Conservation (phyloP, 163 green algal genomes). For the Trebouxia gelatinosa region DNA sequence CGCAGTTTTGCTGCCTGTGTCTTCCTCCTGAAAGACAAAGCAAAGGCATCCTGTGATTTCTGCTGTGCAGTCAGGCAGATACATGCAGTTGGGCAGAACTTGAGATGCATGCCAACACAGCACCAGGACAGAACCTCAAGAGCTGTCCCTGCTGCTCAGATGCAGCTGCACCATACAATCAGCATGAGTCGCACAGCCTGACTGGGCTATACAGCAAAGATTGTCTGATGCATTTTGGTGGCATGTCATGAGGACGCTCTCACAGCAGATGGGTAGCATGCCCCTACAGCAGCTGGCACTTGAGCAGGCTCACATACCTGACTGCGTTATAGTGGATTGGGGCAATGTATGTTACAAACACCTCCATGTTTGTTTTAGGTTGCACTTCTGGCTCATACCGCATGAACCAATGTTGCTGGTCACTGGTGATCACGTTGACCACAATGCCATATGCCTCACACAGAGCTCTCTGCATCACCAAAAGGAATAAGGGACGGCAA, state of each 20-base stretch:
- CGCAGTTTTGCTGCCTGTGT: not conserved
- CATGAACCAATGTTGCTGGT: constrained; percentile 59
- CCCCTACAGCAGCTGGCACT: not conserved
- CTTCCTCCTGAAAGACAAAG: not conserved
- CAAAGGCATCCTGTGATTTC: not conserved
- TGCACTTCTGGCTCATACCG: constrained; percentile 40
- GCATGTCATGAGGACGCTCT: not conserved
- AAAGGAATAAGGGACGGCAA: not conserved
- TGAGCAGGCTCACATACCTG: constrained; percentile 18
- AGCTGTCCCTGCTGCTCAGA: not conserved
- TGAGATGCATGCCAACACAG: not conserved
- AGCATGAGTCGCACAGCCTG: not conserved
- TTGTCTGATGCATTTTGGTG: not conserved
- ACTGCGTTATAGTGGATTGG: constrained; percentile 80
- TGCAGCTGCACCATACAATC: not conserved
- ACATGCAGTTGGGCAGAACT: not conserved
- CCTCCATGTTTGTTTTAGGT: constrained; percentile 49
- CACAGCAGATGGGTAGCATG: no score
- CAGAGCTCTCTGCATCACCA: constrained; percentile 51
- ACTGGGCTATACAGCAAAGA: not conserved
- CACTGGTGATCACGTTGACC: constrained; percentile 67
- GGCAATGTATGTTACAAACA: constrained; percentile 79
- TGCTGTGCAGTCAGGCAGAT: not conserved
- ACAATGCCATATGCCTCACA: constrained; percentile 62
- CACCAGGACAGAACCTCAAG: not conserved